Percentiles rank a stretch among this genome's conserved stretches.
phyloP scores from a whole-genome alignment of 2,329 filamentous ascomycete species.

The Aspergillus caelatus region DNA sequence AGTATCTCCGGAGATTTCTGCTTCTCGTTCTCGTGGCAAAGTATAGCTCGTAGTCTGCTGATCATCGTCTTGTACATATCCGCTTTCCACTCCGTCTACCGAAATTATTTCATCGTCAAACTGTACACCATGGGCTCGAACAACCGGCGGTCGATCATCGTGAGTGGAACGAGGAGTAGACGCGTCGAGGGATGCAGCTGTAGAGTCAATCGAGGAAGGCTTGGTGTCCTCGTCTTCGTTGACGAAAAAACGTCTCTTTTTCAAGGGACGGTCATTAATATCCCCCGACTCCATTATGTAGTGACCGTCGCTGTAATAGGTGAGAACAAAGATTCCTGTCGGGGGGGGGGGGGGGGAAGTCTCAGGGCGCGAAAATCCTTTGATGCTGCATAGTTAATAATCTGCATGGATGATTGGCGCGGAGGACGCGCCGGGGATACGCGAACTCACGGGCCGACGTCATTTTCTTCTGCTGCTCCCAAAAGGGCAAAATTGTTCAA shows the following conservation, averaged over 20 bases:
- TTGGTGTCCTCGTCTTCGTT: constrained; percentile 45
- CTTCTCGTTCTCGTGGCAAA: not conserved
- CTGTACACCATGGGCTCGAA: not conserved
- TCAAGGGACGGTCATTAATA: constrained; percentile 57
- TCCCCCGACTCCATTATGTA: constrained; percentile 41
- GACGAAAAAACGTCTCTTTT: constrained; percentile 66
- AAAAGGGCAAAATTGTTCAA: not conserved
- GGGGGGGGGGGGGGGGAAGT: not conserved
- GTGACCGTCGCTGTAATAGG: not conserved
- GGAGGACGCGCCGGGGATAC: constrained; percentile 39
- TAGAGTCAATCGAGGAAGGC: constrained; percentile 17
- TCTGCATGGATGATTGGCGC: not conserved
- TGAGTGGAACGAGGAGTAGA: constrained; percentile 14
- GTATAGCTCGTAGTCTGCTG: not conserved
- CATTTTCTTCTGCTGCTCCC: constrained; percentile 9
- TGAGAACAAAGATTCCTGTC: not conserved
- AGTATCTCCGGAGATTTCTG: not conserved
- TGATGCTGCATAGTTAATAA: constrained; percentile 9
- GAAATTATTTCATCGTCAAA: not conserved
- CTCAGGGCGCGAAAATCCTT: not conserved
- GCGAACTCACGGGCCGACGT: constrained; percentile 33
- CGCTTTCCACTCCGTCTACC: not conserved
- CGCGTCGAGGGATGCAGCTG: constrained; percentile 22
- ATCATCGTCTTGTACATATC: not conserved
- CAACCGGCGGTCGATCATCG: not conserved